Percentiles rank a stretch among this genome's conserved stretches.
phyloP scores from a whole-genome alignment of 345 rosid species.

The Aquilaria yunnanensis region DNA sequence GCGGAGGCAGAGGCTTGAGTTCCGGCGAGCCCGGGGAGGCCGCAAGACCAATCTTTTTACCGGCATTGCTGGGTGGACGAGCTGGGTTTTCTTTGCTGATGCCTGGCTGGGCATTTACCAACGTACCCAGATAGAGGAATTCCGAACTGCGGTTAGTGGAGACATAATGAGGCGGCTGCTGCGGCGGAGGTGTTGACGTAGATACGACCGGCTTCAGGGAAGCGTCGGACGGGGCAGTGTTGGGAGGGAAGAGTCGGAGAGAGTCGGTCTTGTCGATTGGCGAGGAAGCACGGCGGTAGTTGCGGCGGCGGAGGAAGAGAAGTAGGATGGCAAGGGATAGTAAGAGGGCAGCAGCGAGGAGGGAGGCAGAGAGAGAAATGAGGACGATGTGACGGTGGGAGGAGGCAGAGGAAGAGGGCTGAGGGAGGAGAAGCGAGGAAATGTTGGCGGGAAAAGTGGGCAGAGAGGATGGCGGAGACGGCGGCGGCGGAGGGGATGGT shows the following conservation, averaged over 20 bases:
- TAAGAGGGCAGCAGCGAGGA: conserved; percentile 46
- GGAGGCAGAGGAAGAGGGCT: conserved; percentile 24
- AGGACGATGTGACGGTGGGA: conserved; percentile 30
- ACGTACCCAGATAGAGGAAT: conserved; percentile 83
- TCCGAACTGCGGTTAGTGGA: conserved; percentile 54
- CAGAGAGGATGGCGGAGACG: conserved; percentile 32
- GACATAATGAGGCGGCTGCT: conserved; percentile 28
- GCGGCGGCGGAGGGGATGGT: conserved; percentile 36
- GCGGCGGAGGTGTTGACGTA: conserved; percentile 8
- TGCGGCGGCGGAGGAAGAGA: conserved; percentile 38
- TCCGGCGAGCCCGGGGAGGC: conserved; percentile 71
- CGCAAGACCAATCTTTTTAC: conserved; percentile 39
- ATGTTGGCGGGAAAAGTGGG: conserved; percentile 90
- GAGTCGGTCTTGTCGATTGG: conserved; percentile 43
- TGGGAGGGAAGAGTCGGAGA: conserved; percentile 63
- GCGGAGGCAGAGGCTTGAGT: conserved; percentile 85
- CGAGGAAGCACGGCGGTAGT: conserved; percentile 18
- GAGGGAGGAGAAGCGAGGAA: conserved; percentile 68
- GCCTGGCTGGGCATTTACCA: conserved; percentile 38
- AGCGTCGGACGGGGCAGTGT: conserved; percentile 57
- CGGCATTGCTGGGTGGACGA: conserved; percentile 24
- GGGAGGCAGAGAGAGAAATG: conserved; percentile 46
- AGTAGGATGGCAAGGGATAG: conserved; percentile 32
- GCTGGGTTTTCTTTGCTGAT: conserved; percentile 26
- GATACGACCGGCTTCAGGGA: background rate